These are phyloP conservation scores for Primulina huaijiensis DNA, from an alignment of 257 asterid species.

Conservation along the genomic window DNA sequence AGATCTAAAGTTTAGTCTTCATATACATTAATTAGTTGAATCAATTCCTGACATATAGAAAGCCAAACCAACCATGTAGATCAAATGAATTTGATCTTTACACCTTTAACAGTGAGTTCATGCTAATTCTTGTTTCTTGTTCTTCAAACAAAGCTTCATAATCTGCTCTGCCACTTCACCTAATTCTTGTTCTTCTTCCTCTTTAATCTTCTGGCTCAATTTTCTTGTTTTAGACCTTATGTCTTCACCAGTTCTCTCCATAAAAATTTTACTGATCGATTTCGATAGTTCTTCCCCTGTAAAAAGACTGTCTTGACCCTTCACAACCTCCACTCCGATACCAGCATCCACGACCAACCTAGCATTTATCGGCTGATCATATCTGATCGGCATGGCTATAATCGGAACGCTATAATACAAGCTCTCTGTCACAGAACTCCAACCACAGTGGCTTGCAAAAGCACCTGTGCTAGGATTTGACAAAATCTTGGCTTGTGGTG, in stretches of 20 bases:
- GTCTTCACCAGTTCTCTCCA: conserved; percentile 26
- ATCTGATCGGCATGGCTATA: conserved; percentile 35
- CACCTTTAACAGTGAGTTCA: background rate
- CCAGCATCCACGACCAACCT: conserved; percentile 33
- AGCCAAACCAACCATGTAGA: background rate
- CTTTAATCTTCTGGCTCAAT: conserved; percentile 24
- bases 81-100: no score
- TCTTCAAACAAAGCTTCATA: conserved; percentile 30
- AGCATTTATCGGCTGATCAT: conserved; percentile 35
- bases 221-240: conserved; percentile 18
- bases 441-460: conserved; percentile 46
- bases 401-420: conserved; percentile 37
- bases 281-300: conserved; percentile 29
- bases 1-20: no score
- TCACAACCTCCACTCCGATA: conserved; percentile 34
- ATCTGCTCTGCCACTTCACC: conserved; percentile 25
- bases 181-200: conserved; percentile 20
- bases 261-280: conserved; percentile 25
- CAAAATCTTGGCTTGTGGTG: conserved; percentile 30
- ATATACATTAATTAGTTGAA: no score
- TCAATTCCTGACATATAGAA: background rate
- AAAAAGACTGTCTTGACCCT: conserved; percentile 30
- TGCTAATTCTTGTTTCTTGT: background rate
- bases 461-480: conserved; percentile 23
- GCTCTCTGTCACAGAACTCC: conserved; percentile 38